phyloP scores from a whole-genome alignment of 768 basidiomycete species.

The Leccinum uliginosum region DNA sequence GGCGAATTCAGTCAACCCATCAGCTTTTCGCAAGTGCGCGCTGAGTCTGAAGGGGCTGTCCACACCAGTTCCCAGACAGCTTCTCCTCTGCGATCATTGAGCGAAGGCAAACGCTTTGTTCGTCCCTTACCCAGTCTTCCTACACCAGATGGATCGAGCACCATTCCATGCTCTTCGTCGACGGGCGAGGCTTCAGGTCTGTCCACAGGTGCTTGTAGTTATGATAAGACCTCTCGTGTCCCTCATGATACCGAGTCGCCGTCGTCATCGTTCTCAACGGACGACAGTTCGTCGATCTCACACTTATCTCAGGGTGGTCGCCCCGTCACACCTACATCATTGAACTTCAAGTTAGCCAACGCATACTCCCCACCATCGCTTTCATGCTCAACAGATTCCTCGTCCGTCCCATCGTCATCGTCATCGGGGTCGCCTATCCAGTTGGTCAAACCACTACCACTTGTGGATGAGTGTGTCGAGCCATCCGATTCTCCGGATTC shows the following conservation, averaged over 20 bases:
- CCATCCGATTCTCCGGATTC: slow-evolving; percentile 24
- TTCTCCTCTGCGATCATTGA: slow-evolving; percentile 1
- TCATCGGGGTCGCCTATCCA: slow-evolving; percentile 41
- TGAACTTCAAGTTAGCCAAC: slow-evolving; percentile 25
- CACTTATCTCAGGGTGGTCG: slow-evolving; percentile 27
- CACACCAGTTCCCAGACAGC: not conserved
- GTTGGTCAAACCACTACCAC: slow-evolving; percentile 35
- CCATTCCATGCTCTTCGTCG: slow-evolving; percentile 6
- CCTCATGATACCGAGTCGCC: slow-evolving; percentile 20
- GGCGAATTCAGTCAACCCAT: not conserved
- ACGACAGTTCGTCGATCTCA: slow-evolving; percentile 34
- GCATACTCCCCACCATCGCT: slow-evolving; percentile 42
- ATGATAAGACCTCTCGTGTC: not conserved
- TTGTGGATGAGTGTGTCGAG: slow-evolving; percentile 29
- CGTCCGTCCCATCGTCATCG: slow-evolving; percentile 54
- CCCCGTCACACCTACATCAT: slow-evolving; percentile 33
- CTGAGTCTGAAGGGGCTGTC: not conserved
- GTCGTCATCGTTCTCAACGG: slow-evolving; percentile 24
- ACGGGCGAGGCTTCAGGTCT: slow-evolving; percentile 2
- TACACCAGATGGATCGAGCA: not conserved
- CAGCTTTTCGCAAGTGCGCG: not conserved
- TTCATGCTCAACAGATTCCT: slow-evolving; percentile 57
- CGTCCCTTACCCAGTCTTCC: slow-evolving; percentile 28
- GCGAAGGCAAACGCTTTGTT: slow-evolving; percentile 14
- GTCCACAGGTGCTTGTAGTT: not conserved